Evolutionary conservation across 768 basidiomycete species (phyloP), one percentile per base, ranked within the genome.

Genomic region (Suillus spraguei): DNA sequence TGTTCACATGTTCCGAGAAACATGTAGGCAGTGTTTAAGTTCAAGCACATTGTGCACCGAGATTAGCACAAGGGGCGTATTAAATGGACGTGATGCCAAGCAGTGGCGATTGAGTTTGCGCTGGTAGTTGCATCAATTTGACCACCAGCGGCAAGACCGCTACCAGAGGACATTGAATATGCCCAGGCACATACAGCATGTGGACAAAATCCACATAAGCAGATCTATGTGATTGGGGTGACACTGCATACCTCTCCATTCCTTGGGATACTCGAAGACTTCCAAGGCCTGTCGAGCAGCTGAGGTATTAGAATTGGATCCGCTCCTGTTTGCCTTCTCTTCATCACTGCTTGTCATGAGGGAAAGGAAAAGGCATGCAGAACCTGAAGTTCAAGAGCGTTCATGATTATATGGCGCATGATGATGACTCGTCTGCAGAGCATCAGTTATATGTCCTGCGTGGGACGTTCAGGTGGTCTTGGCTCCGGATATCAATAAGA

Each of bases 31-130:
- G 36, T 88, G 71, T 32, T 86, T 83, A 49, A 90, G 80, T n/a
- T 94, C 94, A 38, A 96, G 79, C 61, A 84, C 84, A 66, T 95
- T 95, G 77, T 91, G 92, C 70, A 92, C 77, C 4, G 91, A 89
- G 24, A 91, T 91, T 90, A 11, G 36, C 36, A 13, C 36, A 28
- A 39, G 22, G 61, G 58, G 35, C 6, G 38, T 85, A 55, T 55
- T n/a, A 55, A 36, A 55, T 24, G 9, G 22, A 24, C 2, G 22
- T 16, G 14, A 55, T 22, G 22, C 22, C 22, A 10, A 41, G 17
- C 24, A 39, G 16, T 85, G 1, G 85, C 79, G 68, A 87, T 87
- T 5, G 89, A 82, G 67, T 94, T 91, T 16, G 90, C 86, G 69
- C 82, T 84, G 14, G 87, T 90, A 4, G 78, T 80, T 14, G 84